Evolutionary conservation across 208 protist species (phyloP).

Genomic region (Tetramitus jugosus): DNA sequence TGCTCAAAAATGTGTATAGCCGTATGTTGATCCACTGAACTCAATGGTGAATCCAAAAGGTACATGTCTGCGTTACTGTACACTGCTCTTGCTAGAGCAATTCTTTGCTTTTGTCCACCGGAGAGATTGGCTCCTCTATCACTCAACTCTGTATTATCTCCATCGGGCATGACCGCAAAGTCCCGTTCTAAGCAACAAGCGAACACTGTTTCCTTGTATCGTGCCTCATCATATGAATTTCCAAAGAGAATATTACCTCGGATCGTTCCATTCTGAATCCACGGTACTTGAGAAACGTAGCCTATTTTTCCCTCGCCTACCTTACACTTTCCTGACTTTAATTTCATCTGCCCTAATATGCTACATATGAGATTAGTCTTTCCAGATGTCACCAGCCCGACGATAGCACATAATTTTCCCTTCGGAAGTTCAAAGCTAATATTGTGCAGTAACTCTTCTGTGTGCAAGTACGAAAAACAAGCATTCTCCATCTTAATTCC

Average conservation of each 20-base stretch:
- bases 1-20: neutral
- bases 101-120: slow-evolving; percentile 50
- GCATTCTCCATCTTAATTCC: neutral
- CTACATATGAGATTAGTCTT: slow-evolving; percentile 22
- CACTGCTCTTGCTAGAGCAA: slow-evolving; percentile 37
- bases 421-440: slow-evolving; percentile 7
- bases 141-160: slow-evolving; percentile 71
- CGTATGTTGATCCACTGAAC: slow-evolving; percentile 41
- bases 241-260: slow-evolving; percentile 80
- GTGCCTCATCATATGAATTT: slow-evolving; percentile 29
- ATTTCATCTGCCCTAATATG: slow-evolving; percentile 26
- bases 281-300: slow-evolving; percentile 72
- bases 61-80: slow-evolving; percentile 33
- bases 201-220: slow-evolving; percentile 56
- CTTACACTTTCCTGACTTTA: neutral
- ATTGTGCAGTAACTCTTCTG: neutral
- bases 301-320: slow-evolving; percentile 31
- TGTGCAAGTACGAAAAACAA: neutral
- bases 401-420: slow-evolving; percentile 47
- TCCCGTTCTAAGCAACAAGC: slow-evolving; percentile 66
- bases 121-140: slow-evolving; percentile 64
- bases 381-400: slow-evolving; percentile 59
- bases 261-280: slow-evolving; percentile 61
- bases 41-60: slow-evolving; percentile 42
- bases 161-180: slow-evolving; percentile 54